A percentile compares a stretch with the other conserved stretches of the same genome.
These are phyloP conservation scores for Penicillium sp. DNA, from an alignment of 2,329 filamentous ascomycete species.

Conservation along the genomic window DNA sequence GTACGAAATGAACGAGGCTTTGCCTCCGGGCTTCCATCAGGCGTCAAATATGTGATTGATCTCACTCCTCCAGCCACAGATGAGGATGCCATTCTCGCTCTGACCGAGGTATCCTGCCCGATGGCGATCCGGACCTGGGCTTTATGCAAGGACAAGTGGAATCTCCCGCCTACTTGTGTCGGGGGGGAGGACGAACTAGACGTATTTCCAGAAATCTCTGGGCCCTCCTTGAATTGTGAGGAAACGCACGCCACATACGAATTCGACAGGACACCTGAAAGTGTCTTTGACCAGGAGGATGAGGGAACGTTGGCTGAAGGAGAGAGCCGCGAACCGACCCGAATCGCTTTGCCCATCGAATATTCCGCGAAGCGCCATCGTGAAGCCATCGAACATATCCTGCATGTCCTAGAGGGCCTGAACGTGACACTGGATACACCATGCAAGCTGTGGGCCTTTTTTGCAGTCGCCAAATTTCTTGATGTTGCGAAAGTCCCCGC, in stretches of 20 bases:
- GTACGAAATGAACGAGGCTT: slow-evolving; percentile 35
- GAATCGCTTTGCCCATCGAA: slow-evolving; percentile 44
- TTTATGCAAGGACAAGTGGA: slow-evolving; percentile 40
- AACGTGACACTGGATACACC: slow-evolving; percentile 64
- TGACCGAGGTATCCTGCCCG: slow-evolving; percentile 62
- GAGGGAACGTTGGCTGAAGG: background rate
- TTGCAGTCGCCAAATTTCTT: slow-evolving; percentile 62
- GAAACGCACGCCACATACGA: background rate
- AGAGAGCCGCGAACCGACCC: background rate
- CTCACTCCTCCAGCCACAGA: slow-evolving; percentile 64
- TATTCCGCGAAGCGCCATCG: slow-evolving; percentile 68
- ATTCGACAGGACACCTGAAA: background rate
- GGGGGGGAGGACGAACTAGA: slow-evolving; percentile 52
- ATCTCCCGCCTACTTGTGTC: slow-evolving; percentile 45
- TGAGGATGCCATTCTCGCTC: slow-evolving; percentile 62
- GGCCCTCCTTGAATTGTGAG: background rate
- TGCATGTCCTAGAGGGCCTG: slow-evolving; percentile 59
- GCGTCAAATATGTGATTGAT: slow-evolving; percentile 63
- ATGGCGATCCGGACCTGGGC: slow-evolving; percentile 60
- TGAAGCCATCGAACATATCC: slow-evolving; percentile 63
- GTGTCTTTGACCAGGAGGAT: background rate
- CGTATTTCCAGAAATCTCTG: background rate
- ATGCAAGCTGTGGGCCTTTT: slow-evolving; percentile 67
- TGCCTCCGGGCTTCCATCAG: slow-evolving; percentile 33
- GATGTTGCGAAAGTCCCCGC: slow-evolving; percentile 41